Base-by-base conservation (phyloP, 306 rosid genomes). In the Trifolium fragiferum region DNA sequence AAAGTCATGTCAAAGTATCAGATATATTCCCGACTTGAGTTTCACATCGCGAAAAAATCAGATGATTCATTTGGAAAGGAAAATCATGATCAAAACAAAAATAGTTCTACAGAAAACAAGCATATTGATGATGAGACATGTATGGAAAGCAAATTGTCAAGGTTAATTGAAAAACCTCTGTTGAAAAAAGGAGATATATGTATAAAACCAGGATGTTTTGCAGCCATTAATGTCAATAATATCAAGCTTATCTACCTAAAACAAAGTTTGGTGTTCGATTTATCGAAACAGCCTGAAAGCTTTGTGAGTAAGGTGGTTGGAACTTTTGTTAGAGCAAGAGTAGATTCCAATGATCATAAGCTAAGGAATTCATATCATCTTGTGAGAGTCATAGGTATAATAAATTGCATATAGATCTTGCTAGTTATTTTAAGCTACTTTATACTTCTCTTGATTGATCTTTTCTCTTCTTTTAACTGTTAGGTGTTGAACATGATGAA, bases 161-260 rank as follows among this genome's bases (percentile, higher is more conserved):
- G 59, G 68, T 80, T 61, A 19, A 72, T 66, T 19, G 62, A 74
- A 38, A 40, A 80, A 70, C 68, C 82, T 76, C 60, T 33, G 1
- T 40, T 78, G 66, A 74, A 50, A 23, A 80, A 82, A 76, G 75
- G 70, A 18, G 58, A 57, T 64, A 13, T 21, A 16, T 23, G 41
- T 0, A 23, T 47, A 38, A 77, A 44, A 65, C n/a, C 10, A 23
- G 84, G 82, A 20, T 33, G 62, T 58, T 88, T 77, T 78, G 92
- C 92, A 25, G 77, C 83, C 40, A 66, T 84, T 20, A 79, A 57
- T 81, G 30, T 61, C 43, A 78, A 80, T 0, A 84, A 90, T 57
- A 80, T 90, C 37, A 83, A 72, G 15, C 89, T 80, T 19, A 61
- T 90, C 54, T 84, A 90, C 85, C 81, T 90, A 35, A 84, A 84